These are phyloP conservation scores for Botrytis medusae DNA, from an alignment of 2,329 filamentous ascomycete species.

Conservation along the genomic window DNA sequence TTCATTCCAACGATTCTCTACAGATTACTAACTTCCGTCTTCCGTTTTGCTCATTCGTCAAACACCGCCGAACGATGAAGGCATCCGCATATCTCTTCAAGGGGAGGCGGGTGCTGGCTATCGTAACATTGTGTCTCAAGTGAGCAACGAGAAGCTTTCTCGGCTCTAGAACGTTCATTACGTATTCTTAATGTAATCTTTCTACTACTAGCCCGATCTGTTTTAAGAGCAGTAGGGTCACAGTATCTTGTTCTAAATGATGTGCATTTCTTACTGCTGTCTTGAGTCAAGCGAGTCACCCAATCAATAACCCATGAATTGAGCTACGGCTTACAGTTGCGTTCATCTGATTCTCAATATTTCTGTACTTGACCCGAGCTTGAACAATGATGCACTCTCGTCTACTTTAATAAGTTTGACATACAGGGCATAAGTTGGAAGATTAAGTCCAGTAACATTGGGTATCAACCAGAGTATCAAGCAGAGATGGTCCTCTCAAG, in stretches of 20 bases:
- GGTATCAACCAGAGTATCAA: background rate
- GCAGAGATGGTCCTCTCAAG: background rate
- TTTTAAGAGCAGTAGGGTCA: background rate
- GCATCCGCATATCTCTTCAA: background rate
- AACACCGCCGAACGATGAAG: background rate
- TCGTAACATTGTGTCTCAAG: background rate
- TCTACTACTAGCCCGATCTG: background rate
- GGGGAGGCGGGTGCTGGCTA: background rate
- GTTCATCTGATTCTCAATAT: background rate
- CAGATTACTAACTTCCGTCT: no score
- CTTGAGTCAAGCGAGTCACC: background rate
- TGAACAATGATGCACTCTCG: background rate
- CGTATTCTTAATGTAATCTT: background rate
- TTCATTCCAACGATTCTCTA: background rate
- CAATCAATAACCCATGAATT: background rate
- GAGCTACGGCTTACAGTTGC: background rate
- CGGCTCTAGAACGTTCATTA: background rate
- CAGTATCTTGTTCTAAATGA: background rate
- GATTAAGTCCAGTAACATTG: background rate
- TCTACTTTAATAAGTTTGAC: no score
- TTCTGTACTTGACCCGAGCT: background rate
- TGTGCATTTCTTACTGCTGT: background rate
- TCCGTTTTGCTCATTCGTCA: background rate
- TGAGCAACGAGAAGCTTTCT: background rate
- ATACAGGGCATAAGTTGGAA: background rate